Percentiles rank a stretch among this genome's conserved stretches.
Conservation (phyloP, 306 rosid species). For the Medicago truncatula region MtrunA17r5.0-ANR NC_053049.1:5189001-5189500, state of each 20-base stretch:
- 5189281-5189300: slow-evolving; percentile 82
- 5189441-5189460: slow-evolving; percentile 60
- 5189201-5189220: slow-evolving; percentile 33
- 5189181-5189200: slow-evolving; percentile 41
- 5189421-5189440: slow-evolving; percentile 46
- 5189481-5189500: slow-evolving; percentile 68
- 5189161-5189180: slow-evolving; percentile 41
- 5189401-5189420: slow-evolving; percentile 58
- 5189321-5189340: slow-evolving; percentile 68
- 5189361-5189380: slow-evolving; percentile 56
- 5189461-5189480: slow-evolving; percentile 56
- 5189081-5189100: slow-evolving; percentile 45
- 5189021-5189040: background rate
- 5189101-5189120: slow-evolving; percentile 45
- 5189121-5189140: slow-evolving; percentile 38
- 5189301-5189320: slow-evolving; percentile 97
- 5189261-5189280: slow-evolving; percentile 54
- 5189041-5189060: background rate
- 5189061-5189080: slow-evolving; percentile 46
- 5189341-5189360: slow-evolving; percentile 66
- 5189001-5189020: slow-evolving; percentile 44
- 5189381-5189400: slow-evolving; percentile 41
- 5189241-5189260: slow-evolving; percentile 40
- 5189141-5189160: slow-evolving; percentile 44
- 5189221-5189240: slow-evolving; percentile 26